Conservation (phyloP, 148 eudicot genomes). For the Amaranthus palmeri region DNA sequence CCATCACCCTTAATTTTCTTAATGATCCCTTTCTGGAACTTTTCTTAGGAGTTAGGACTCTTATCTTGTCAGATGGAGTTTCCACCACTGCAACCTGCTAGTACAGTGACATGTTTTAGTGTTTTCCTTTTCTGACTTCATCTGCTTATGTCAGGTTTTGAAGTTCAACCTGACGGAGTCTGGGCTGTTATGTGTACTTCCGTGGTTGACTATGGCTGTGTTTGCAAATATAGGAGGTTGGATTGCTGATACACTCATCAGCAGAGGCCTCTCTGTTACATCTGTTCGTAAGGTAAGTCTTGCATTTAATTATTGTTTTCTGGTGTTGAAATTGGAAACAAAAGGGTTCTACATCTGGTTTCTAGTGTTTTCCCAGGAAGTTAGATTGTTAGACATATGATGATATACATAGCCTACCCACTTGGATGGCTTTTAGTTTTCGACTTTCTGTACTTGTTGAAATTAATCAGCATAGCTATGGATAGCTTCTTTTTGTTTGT, state of each 20-base stretch:
- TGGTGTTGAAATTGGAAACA: too few species aligned
- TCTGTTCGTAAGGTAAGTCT: slow-evolving; percentile 80
- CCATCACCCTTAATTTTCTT: not conserved
- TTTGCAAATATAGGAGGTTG: slow-evolving; percentile 97
- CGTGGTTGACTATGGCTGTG: slow-evolving; percentile 98
- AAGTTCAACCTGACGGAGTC: slow-evolving; percentile 95
- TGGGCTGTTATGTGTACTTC: slow-evolving; percentile 78
- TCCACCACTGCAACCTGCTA: not conserved
- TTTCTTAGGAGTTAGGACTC: not conserved
- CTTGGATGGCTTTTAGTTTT: not conserved
- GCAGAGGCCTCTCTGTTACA: slow-evolving; percentile 78
- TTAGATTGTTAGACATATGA: too few species aligned
- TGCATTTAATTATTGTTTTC: not conserved
- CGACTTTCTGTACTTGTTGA: not conserved
- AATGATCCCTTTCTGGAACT: not conserved
- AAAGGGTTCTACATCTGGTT: not conserved
- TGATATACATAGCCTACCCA: too few species aligned
- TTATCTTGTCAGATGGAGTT: not conserved
- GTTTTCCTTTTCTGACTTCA: slow-evolving; percentile 23
- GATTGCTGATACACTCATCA: slow-evolving; percentile 94
- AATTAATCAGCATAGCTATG: not conserved
- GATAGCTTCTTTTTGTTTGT: not conserved
- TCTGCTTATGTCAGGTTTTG: slow-evolving; percentile 56
- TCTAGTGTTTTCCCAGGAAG: not conserved
- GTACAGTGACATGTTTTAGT: not conserved